Evolutionary conservation across 208 protist genomes (phyloP), one percentile per base, ranked within the genome.

Genomic region (Acanthamoeba divionensis): DNA sequence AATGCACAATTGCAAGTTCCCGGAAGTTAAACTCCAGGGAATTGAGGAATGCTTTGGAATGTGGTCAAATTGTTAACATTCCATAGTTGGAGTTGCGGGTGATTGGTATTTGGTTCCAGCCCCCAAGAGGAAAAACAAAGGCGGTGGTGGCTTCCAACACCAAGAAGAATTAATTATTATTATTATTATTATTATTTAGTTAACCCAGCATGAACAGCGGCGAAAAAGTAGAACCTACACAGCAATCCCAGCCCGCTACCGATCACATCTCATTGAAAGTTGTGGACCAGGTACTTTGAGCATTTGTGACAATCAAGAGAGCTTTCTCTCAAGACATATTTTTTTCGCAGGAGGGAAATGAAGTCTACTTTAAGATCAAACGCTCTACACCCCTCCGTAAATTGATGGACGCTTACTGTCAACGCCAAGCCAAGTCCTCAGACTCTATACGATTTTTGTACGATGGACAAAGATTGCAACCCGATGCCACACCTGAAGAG

Each of bases 281-380:
- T 36, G 38, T 79, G 31, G 71, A 54, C 31, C 36, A 60, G 67
- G 91, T 93, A 63, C 50, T 80, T 85, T 36, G 13, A 24, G 18
- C 13, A 38, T 41, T 1, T 29, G 47, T 63, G 18, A 24, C 12
- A 15, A n/a, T 50, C 18, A 21, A 24, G 54, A 75, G 4, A 5
- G 65, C 18, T 41, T 86, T 18, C 50, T 31, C 24, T 9, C 57
- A 7, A 29, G 77, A 26, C 55, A 26, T 21, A 60, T 26, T 57
- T 73, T 7, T 26, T 26, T 45, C 54, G 52, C 60, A 96, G 86
- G 90, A 98, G 33, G 97, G 97, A 8, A 96, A 94, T 13, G 97
- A 98, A 91, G 97, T 99, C 89, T 98, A 97, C 92, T 99, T 99
- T 92, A 98, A 98, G 79, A 98, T 99, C 57, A 98, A 98, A 90